Percentiles rank a stretch among this genome's conserved stretches.
phyloP scores from a whole-genome alignment of 2,329 filamentous ascomycete genomes.

The Pezicula radicicola region DNA sequence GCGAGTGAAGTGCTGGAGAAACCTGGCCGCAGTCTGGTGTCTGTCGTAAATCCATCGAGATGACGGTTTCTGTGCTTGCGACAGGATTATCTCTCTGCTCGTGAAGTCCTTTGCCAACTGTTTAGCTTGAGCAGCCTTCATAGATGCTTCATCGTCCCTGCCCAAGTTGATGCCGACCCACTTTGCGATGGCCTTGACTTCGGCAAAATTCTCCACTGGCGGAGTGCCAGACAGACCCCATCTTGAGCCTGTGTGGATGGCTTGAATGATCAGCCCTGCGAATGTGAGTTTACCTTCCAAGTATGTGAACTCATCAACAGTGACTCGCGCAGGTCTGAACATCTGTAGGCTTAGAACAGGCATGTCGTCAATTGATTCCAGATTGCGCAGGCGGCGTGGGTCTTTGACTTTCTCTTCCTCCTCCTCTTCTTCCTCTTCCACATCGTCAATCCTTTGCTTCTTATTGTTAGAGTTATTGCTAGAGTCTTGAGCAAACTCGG shows the following conservation, averaged over 20 bases:
- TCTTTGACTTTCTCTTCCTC: too few relatives aligned
- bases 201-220: constrained; percentile 51
- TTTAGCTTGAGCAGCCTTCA: constrained; percentile 38
- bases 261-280: constrained; percentile 33
- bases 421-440: too few relatives aligned
- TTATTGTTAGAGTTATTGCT: too few relatives aligned
- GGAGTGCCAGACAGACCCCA: constrained; percentile 66
- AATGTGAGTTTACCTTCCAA: constrained; percentile 31
- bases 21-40: constrained; percentile 48
- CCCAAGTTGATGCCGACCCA: constrained; percentile 55
- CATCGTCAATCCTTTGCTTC: too few relatives aligned
- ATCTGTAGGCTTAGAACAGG: constrained; percentile 47
- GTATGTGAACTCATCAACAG: constrained; percentile 66
- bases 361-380: not conserved
- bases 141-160: constrained; percentile 45
- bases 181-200: constrained; percentile 55
- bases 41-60: constrained; percentile 48
- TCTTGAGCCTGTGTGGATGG: constrained; percentile 21
- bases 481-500: too few relatives aligned
- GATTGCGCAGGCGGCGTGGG: not conserved
- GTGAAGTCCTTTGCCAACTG: constrained; percentile 38
- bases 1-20: constrained; percentile 42
- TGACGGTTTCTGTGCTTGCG: constrained; percentile 46
- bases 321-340: constrained; percentile 57
- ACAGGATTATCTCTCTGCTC: constrained; percentile 51